Evolutionary conservation across 2,329 filamentous ascomycete species (phyloP).

Genomic region (Mycosphaerella sp.): DNA sequence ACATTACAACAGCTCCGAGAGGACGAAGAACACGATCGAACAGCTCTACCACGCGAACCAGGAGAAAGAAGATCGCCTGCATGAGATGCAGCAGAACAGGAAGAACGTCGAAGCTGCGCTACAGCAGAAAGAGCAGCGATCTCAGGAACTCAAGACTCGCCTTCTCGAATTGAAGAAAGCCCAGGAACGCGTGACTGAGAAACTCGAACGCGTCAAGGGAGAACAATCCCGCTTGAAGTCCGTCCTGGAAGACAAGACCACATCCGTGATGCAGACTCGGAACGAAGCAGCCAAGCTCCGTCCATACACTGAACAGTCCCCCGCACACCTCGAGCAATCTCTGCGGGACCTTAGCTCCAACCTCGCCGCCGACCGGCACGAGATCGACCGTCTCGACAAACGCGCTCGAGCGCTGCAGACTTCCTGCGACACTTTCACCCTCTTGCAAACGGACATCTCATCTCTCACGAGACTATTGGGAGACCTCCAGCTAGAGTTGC

Average conservation of each 20-base stretch:
- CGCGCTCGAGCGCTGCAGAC: conserved; percentile 86
- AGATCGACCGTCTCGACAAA: conserved; percentile 82
- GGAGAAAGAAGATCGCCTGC: conserved; percentile 71
- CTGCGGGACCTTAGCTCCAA: conserved; percentile 76
- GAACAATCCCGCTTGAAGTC: conserved; percentile 72
- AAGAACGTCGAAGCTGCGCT: conserved; percentile 75
- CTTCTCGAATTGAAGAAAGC: conserved; percentile 73
- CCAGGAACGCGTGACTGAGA: conserved; percentile 76
- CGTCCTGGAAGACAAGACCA: conserved; percentile 64
- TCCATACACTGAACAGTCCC: conserved; percentile 87
- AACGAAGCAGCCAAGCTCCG: conserved; percentile 84
- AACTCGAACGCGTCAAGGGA: conserved; percentile 73
- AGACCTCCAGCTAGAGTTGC: conserved; percentile 75
- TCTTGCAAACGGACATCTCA: conserved; percentile 78
- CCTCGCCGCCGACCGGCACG: conserved; percentile 68
- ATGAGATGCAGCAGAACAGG: conserved; percentile 73
- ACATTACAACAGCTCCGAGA: conserved; percentile 86
- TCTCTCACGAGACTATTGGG: conserved; percentile 84
- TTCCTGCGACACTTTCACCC: conserved; percentile 79
- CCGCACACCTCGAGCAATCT: conserved; percentile 72
- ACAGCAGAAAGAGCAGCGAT: conserved; percentile 75
- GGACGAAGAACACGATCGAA: conserved; percentile 81
- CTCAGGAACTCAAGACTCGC: conserved; percentile 77
- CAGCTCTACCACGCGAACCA: conserved; percentile 79
- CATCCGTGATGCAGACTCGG: conserved; percentile 62